Evolutionary conservation across 768 basidiomycete species (phyloP).

Genomic region (Suillus subluteus): DNA sequence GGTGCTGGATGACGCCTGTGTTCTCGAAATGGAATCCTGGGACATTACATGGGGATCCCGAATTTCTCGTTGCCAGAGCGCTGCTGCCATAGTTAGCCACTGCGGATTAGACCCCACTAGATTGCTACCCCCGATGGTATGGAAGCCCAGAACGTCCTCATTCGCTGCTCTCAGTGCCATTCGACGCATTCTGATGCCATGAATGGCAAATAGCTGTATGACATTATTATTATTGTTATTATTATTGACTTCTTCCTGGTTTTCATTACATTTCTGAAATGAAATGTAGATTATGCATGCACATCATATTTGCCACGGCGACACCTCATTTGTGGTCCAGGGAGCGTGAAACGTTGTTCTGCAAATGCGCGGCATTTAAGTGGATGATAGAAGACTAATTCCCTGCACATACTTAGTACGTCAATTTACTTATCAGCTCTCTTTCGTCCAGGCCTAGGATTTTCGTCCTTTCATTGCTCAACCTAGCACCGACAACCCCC

Average conservation of each 20-base stretch:
- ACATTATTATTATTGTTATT: background rate
- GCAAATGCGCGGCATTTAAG: background rate
- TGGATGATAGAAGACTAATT: background rate
- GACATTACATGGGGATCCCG: background rate
- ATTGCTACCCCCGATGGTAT: slow-evolving; percentile 38
- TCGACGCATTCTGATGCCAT: background rate
- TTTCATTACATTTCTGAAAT: background rate
- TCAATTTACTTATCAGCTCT: background rate
- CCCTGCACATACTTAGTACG: background rate
- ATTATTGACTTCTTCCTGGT: background rate
- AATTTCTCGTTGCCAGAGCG: slow-evolving; percentile 10
- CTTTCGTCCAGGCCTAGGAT: background rate
- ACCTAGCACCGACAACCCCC: background rate
- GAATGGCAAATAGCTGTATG: background rate
- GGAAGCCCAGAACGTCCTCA: slow-evolving; percentile 23
- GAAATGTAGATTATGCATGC: background rate
- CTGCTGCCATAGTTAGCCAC: slow-evolving; percentile 31
- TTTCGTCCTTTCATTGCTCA: background rate
- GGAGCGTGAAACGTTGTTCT: background rate
- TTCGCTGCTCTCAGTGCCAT: background rate
- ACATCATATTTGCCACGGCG: background rate
- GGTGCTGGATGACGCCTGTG: background rate
- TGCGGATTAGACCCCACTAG: slow-evolving; percentile 38
- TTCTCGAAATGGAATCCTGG: background rate
- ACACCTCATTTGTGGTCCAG: background rate